Base-by-base conservation (phyloP, 202 grass and related monocot species). In the Panicum hallii region DNA sequence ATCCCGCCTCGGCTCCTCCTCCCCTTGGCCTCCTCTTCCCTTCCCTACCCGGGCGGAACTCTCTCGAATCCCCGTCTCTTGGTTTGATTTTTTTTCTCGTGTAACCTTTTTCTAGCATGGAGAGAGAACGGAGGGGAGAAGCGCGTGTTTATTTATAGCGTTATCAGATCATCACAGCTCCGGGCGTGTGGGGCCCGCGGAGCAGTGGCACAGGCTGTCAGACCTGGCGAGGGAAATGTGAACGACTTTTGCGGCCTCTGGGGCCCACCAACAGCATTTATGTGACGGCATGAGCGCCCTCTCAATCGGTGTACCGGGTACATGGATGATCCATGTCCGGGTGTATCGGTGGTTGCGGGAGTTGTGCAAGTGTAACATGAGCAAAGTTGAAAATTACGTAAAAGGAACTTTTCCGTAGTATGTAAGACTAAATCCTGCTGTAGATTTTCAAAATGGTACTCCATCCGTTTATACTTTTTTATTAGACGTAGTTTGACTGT, bases 111-210 rank as follows among this genome's bases (percentile, higher is more conserved):
- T 57, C 19, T 11, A 20, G 11, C 14, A 16, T 11, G 28, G 8
- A 56, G 66, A 47, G 13, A 12, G 20, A 7, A n/a, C 1, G 43
- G 65, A 67, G 30, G 4, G 17, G 64, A 19, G 49, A 16, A 55
- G n/a, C 76, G 64, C 15, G 38, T 49, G 70, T 70, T 38, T 80
- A 87, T 86, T 90, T 90, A 88, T 84, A 84, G 74, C 68, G 44
- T 63, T 45, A 82, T 78, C 13, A 26, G 56, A 57, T 70, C 9
- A 70, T 69, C 12, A 30, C 9, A 34, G 2, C 5, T 22, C 32
- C 34, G 47, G 53, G 52, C 1, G 54, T 48, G 17, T 49, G 17
- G 78, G 79, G 30, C 64, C 78, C 66, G 3, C 16, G 28, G 1
- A 7, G 72, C 88, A 78, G 79, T 34, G 15, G 72, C 30, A 84